Evolutionary conservation across 2,329 filamentous ascomycete species (phyloP), one percentile per base, ranked within the genome.

Genomic region (Zasmidium cellare): DNA sequence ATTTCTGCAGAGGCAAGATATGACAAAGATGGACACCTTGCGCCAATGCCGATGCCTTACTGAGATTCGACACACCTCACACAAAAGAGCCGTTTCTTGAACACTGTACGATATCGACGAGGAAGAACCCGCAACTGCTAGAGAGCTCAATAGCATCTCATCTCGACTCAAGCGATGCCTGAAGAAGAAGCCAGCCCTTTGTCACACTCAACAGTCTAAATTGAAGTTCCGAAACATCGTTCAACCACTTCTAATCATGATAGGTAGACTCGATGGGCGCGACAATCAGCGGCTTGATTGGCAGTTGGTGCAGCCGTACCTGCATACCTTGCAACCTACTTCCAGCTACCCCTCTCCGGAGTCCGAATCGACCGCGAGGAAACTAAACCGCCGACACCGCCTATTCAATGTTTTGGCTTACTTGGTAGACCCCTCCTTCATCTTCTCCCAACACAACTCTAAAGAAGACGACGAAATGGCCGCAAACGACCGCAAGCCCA

Each of bases 11-110:
- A 94, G 77, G 91, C 91, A 51, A 89, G 85, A 73, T 94, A 94
- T 74, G 90, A 93, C 74, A 86, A 92, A 66, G 87, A 92, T 68
- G 90, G 90, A 1, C 84, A 87, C 68, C 76, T 93, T 60, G 84
- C 76, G 55, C 83, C 84, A 9, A 77, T 85, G 28, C 77, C 82
- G 2, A 73, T 71, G 69, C 52, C 63, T 12, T 59, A 63, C 22
- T 64, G 31, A 57, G 31, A 9, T 41, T 18, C 11, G 16, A 5
- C 35, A 9, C 3, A 9, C 7, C 35, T 18, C 25, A 6, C 5
- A 5, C 11, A 28, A 28, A 28, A 28, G 5, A 28, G 5, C 6
- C 5, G 6, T 5, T 28, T 11, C 25, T 28, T 11, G 25, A 28
- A 6, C 25, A 28, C 11, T 5, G 6, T 6, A 28, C 25, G 25